Base-by-base conservation (phyloP, 2,329 filamentous ascomycete species). In the Trichophyton simii region DNA sequence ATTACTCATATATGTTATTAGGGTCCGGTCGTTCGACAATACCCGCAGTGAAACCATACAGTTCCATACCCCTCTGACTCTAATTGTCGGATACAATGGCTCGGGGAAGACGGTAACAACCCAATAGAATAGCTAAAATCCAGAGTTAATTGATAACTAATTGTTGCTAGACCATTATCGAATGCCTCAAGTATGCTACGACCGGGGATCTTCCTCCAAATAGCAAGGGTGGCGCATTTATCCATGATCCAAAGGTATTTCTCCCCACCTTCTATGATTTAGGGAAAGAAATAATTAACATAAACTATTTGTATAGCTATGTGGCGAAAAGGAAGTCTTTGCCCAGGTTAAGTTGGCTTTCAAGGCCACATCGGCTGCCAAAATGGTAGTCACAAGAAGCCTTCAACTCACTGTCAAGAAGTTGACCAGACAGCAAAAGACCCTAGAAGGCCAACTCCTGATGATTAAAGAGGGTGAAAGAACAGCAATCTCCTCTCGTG, bases 81-180 rank as follows among this genome's bases (percentile, higher is more conserved):
- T 99, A 64, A 99, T 99, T 67, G 95, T 99, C 62, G 94, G 94
- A 62, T 89, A 91, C 75, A 99, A 99, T 77, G 94, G 94, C 61
- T 97, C 92, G 0, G 94, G 94, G 64, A 99, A 99, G 78, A 99
- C 94, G 8, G 81, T 83, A 75, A 52, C 73, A 68, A 18, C 34
- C 25, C 15, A 38, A 20, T 3, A 36, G 36, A 44, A 34, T 46
- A 9, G 48, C 18, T 31, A 28, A 38, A 42, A 42, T 9, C 9
- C 7, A 31, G 3, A 22, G 28, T 13, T 54, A 34, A 8, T 54
- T 28, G 20, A 15, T 38, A 13, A 28, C 41, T 59, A 66, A 62
- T 22, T 18, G 42, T 18, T n/a, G 41, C 46, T 61, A 83, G 78
- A 97, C 94, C 62, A 96, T 99, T 71, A 99, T 99, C 75, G 94